phyloP scores from a whole-genome alignment of 306 rosid species.

The Dryas alaskensis region DNA sequence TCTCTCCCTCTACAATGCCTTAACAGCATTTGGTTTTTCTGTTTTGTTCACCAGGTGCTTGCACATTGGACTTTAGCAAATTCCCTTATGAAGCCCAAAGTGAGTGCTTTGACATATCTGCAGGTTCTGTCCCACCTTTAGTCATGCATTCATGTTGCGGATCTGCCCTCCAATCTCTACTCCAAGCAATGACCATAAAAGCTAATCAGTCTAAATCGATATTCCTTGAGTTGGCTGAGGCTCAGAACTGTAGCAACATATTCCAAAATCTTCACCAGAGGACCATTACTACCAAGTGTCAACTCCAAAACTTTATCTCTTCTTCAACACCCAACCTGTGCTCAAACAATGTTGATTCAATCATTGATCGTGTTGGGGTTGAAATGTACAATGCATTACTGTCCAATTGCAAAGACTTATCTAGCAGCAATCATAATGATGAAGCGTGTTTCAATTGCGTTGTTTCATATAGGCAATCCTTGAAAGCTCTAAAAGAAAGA shows the following conservation, averaged over 20 bases:
- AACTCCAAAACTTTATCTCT: background rate
- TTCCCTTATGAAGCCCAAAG: constrained; percentile 4
- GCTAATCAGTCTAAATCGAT: background rate
- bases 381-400: background rate
- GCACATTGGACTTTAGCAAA: background rate
- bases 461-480: background rate
- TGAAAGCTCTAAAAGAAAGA: background rate
- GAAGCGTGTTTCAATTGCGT: background rate
- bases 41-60: background rate
- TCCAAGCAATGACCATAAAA: background rate
- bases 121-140: background rate
- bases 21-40: background rate
- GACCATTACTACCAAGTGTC: background rate
- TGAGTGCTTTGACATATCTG: background rate
- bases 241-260: background rate
- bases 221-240: background rate
- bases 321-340: background rate
- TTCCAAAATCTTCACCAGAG: background rate
- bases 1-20: background rate
- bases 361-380: background rate
- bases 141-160: constrained; percentile 1
- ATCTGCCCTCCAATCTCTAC: background rate
- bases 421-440: background rate
- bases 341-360: background rate
- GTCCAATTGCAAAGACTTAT: background rate